Conservation (phyloP, 176 grass and related monocot species). For the Cymbopogon citratus region DNA sequence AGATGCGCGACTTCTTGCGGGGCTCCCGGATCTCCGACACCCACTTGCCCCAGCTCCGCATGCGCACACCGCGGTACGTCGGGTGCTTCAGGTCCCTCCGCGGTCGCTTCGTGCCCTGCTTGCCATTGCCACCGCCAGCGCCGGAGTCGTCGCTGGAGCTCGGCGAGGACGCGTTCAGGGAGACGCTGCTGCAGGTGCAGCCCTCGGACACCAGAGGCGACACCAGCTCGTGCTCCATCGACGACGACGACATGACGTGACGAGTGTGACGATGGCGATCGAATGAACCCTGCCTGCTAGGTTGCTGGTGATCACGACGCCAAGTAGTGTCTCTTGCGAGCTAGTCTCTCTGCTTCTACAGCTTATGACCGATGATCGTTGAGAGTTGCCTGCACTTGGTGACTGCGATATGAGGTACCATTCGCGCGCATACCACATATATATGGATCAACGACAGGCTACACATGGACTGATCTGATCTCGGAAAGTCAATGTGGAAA, state of each 20-base stretch:
- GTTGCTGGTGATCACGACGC: neutral
- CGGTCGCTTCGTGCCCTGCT: conserved; percentile 48
- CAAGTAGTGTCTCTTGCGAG: neutral
- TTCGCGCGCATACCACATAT: neutral
- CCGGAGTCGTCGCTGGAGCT: conserved; percentile 19
- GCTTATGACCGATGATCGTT: neutral
- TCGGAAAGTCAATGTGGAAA: conserved; percentile 27
- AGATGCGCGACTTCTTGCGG: conserved; percentile 83
- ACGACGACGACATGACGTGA: neutral
- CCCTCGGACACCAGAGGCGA: conserved; percentile 1
- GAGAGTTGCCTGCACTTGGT: neutral
- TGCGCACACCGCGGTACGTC: conserved; percentile 75
- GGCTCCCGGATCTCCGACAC: conserved; percentile 92
- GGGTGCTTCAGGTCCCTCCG: conserved; percentile 74
- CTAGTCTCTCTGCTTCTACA: neutral
- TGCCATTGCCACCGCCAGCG: neutral
- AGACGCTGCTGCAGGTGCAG: conserved; percentile 26
- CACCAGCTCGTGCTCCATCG: conserved; percentile 30
- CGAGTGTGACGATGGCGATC: neutral
- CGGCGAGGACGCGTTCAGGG: conserved; percentile 36
- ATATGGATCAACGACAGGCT: neutral
- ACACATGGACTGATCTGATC: neutral
- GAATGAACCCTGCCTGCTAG: neutral
- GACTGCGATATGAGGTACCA: conserved; percentile 4
- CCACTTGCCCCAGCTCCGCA: conserved; percentile 83